Base-by-base conservation (phyloP, 1,139 yeast species). In the Diutina catenulata region DNA sequence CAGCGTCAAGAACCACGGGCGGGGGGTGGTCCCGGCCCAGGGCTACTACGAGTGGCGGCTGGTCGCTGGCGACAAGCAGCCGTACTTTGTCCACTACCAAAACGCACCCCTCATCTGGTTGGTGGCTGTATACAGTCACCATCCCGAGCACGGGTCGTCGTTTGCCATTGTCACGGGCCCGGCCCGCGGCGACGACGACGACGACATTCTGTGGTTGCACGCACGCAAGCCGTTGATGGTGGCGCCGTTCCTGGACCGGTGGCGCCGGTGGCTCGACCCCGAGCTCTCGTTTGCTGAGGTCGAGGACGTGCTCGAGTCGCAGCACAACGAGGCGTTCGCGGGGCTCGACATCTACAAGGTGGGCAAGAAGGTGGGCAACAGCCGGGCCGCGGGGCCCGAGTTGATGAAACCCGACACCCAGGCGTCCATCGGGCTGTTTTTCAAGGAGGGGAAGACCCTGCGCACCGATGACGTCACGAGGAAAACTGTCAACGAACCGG, bases 21-120 rank as follows among this genome's bases (percentile, higher is more conserved):
- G 84, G 29, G 87, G 95, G 51, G 77, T 79, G 1, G 73, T 86
- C 0, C 88, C 94, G 0, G 70, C 82, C 31, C 73, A 74, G 48
- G 96, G 96, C 0, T 88, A 87, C 54, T 87, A 73, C 51, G 97
- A 87, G 55, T 87, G 96, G 96, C 55, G 49, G 23, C n/a, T 27
- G 15, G 37, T 33, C 10, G 42, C 49, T 14, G 51, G 50, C 2
- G 62, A 60, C 15, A 76, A 72, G 46, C 53, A 54, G 0, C 95
- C 96, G 0, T 74, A 80, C 52, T 87, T 63, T 51, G 66, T 87
- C 13, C 71, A 68, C 38, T 65, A 81, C 8, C 64, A 62, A 29
- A 70, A 68, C 39, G 53, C 60, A 0, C 62, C 71, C 7, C 49
- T 86, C 31, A 56, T 80, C 50, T 83, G 71, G 48, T 56, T 86